Conservation (phyloP, 2,329 filamentous ascomycete genomes). For the Colletotrichum camelliae region DNA sequence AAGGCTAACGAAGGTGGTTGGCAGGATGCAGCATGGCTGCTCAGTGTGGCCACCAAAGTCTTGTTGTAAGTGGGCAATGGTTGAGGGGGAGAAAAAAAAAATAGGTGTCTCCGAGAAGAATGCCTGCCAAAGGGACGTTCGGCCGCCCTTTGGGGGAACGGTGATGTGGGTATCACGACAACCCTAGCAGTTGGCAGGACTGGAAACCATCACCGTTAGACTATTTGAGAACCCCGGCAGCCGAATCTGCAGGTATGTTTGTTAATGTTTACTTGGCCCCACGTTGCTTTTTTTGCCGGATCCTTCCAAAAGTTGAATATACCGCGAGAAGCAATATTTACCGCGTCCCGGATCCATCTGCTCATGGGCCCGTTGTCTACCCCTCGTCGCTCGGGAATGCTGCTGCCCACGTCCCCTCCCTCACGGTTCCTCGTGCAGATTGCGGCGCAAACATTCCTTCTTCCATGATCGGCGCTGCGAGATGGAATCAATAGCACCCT, state of each 20-base stretch:
- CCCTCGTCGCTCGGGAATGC: not conserved
- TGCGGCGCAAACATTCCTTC: not conserved
- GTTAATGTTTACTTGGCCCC: not conserved
- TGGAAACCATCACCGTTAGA: slow-evolving; percentile 11
- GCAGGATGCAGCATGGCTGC: slow-evolving; percentile 72
- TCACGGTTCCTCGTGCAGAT: not conserved
- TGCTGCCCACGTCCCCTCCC: not conserved
- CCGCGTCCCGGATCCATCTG: not conserved
- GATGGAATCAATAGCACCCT: not conserved
- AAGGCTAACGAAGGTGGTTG: slow-evolving; percentile 64
- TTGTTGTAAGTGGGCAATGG: slow-evolving; percentile 49
- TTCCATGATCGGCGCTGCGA: not conserved
- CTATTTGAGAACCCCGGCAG: slow-evolving; percentile 1
- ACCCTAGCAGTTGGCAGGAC: slow-evolving; percentile 1
- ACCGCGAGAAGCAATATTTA: not conserved
- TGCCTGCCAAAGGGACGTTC: not conserved
- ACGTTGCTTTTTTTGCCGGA: not conserved
- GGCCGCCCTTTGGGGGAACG: not conserved
- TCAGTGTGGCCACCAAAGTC: slow-evolving; percentile 69
- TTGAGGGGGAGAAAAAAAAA: not conserved
- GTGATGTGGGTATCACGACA: slow-evolving; percentile 17
- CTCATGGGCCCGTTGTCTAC: not conserved
- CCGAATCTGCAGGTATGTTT: slow-evolving; percentile 14
- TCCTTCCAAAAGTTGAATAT: not conserved
- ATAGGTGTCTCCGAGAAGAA: not conserved